Conservation (phyloP, 257 asterid genomes). For the Linaria vulgaris region DNA sequence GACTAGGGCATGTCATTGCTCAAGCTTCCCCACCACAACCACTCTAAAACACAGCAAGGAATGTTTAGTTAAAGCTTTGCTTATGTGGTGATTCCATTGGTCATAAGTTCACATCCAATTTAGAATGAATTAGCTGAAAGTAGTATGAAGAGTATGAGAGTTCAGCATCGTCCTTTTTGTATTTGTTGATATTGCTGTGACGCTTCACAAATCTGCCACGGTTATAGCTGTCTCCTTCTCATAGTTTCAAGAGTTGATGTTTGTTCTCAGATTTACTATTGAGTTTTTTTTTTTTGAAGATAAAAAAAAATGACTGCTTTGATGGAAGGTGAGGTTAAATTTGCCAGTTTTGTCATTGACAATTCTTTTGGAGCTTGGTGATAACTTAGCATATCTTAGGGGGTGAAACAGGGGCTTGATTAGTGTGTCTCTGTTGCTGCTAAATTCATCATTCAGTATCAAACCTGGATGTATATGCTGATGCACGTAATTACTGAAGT, state of each 20-base stretch:
- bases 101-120: background rate
- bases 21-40: conserved; percentile 10
- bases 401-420: no score
- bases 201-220: no score
- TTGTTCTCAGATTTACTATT: no score
- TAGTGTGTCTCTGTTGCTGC: background rate
- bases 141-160: conserved; percentile 1
- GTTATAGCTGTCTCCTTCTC: no score
- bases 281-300: no score
- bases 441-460: background rate
- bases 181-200: background rate
- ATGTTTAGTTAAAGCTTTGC: background rate
- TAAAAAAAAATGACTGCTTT: background rate
- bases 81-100: background rate
- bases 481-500: no score
- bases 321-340: background rate
- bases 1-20: background rate
- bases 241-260: no score
- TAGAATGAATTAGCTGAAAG: conserved; percentile 11
- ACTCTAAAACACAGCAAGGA: conserved; percentile 4
- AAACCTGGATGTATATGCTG: no score
- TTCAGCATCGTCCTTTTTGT: conserved; percentile 1
- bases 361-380: conserved; percentile 2
- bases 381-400: conserved; percentile 9
- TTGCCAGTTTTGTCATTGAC: conserved; percentile 8